Evolutionary conservation across 345 rosid species (phyloP), one percentile per base, ranked within the genome.

Genomic region (Barbarea vulgaris): DNA sequence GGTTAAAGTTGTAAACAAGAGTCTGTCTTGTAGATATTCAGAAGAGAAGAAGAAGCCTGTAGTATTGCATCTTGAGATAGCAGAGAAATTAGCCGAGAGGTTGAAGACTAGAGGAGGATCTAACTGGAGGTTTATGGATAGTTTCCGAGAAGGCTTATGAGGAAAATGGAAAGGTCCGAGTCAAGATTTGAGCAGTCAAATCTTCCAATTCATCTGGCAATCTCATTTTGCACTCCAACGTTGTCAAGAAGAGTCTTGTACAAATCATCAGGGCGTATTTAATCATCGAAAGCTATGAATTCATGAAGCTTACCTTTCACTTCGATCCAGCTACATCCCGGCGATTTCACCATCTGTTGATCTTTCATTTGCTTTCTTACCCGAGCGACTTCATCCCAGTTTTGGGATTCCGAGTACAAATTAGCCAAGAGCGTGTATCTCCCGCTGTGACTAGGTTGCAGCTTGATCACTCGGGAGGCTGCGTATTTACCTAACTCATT

Each of bases 271-370:
- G 73, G n/a, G 28, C 7, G 28, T 8, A 18, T 64, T 31, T 55
- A 53, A n/a, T 24, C 13, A 30, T 73, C 27, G 1, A 53, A 65
- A 46, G 72, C 76, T 74, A 56, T 56, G 51, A 33, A 33, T 25
- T 34, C 48, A 44, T 33, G 65, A 22, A 44, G 64, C 65, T 44
- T 60, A 51, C 79, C 82, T 5, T 54, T 65, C 36, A 77, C 79
- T 69, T 80, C 84, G 14, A 87, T 84, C 91, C 88, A 89, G 73
- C 88, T 87, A 62, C 69, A 84, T 42, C 82, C 91, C 15, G 87
- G 88, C 18, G 24, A 69, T 72, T 88, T 85, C 54, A 48, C 83
- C 63, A 85, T 79, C 39, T 81, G 82, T 58, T 76, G 80, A 10
- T 75, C 81, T 75, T 77, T 82, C 91, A 88, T 85, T 72, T 80